These are phyloP conservation scores for Pelargonium australe DNA, from an alignment of 441 rosid genomes.

Conservation along the genomic window DNA sequence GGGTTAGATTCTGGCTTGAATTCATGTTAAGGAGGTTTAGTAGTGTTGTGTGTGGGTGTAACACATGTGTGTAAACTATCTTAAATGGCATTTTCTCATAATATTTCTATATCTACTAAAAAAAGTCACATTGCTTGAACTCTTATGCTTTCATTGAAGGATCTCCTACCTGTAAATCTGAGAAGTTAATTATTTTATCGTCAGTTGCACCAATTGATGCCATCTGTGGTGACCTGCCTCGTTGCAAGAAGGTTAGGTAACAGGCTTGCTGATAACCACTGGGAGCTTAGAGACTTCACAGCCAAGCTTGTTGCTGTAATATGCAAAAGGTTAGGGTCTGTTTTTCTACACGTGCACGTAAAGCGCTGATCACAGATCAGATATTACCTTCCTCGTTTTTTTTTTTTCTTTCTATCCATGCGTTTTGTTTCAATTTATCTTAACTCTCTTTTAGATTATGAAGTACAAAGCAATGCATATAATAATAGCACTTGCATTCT, in stretches of 20 bases:
- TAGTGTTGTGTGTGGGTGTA: constrained; percentile 1
- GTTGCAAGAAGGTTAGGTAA: constrained; percentile 91
- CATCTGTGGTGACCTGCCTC: constrained; percentile 93
- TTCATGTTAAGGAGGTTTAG: neutral
- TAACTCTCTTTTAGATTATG: neutral
- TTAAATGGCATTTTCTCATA: neutral
- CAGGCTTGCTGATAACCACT: constrained; percentile 84
- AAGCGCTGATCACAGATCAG: constrained; percentile 14
- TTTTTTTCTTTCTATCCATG: neutral
- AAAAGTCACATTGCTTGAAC: neutral
- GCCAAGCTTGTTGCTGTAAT: constrained; percentile 72
- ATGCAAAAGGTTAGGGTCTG: constrained; percentile 64
- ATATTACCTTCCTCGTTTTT: neutral
- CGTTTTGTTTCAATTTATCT: neutral
- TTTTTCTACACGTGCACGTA: neutral
- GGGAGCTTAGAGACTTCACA: constrained; percentile 90
- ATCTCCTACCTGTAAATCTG: constrained; percentile 29
- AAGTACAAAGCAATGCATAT: neutral
- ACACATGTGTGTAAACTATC: constrained; percentile 5
- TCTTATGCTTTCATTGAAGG: constrained; percentile 1
- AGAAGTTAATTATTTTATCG: constrained; percentile 30
- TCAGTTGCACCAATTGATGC: constrained; percentile 98
- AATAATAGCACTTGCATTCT: neutral
- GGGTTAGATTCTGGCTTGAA: no score
- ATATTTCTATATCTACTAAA: no score